Conservation (phyloP, 768 basidiomycete species). For the Plicaturopsis crispa region DNA sequence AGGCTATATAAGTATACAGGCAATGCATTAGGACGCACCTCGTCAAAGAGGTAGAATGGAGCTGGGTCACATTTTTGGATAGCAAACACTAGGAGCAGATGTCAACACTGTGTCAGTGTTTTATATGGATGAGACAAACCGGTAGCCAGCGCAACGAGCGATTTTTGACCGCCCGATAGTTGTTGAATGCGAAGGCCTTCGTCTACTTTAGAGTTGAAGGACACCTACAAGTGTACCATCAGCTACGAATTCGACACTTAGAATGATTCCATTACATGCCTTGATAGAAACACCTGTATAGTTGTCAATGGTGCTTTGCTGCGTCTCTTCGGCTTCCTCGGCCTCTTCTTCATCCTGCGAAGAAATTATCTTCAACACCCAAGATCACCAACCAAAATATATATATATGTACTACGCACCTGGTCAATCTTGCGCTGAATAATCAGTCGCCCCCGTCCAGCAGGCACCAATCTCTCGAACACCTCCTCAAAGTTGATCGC, state of each 20-base stretch:
- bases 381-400: background rate
- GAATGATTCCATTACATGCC: conserved; percentile 28
- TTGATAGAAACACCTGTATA: conserved; percentile 97
- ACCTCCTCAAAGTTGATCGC: conserved; percentile 96
- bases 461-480: conserved; percentile 93
- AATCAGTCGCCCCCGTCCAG: conserved; percentile 83
- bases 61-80: conserved; percentile 99
- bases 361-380: no score
- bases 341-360: conserved; percentile 68
- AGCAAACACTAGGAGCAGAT: conserved; percentile 65
- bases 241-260: background rate
- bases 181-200: conserved; percentile 96
- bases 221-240: conserved; percentile 51
- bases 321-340: conserved; percentile 67
- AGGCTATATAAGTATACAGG: no score
- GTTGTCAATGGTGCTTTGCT: conserved; percentile 77
- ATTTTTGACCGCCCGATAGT: conserved; percentile 95
- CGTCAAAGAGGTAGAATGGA: conserved; percentile 99
- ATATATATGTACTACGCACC: conserved; percentile 27
- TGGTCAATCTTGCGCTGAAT: conserved; percentile 90
- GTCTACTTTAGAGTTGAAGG: conserved; percentile 97
- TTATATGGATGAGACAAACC: conserved; percentile 33
- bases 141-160: conserved; percentile 90
- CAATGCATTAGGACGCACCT: conserved; percentile 54
- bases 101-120: conserved; percentile 2